phyloP scores from a whole-genome alignment of 768 basidiomycete genomes.

The Kwoniella heveanensis region DNA sequence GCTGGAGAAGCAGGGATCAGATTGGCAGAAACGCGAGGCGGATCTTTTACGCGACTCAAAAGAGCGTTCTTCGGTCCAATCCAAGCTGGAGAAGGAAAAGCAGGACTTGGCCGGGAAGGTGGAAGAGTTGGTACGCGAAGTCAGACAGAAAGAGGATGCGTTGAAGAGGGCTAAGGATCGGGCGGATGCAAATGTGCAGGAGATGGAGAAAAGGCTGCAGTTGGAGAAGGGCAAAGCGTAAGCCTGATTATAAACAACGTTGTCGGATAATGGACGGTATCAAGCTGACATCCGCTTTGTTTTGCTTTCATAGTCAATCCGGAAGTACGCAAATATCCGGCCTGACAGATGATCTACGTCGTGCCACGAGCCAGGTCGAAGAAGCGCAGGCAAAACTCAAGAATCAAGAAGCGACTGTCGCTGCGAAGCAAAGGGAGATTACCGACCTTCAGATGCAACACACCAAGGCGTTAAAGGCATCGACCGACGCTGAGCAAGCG shows the following conservation, averaged over 20 bases:
- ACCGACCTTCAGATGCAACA: conserved; percentile 31
- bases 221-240: conserved; percentile 69
- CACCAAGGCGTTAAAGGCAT: conserved; percentile 19
- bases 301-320: conserved; percentile 62
- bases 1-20: conserved; percentile 73
- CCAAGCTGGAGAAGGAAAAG: conserved; percentile 64
- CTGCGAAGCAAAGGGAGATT: conserved; percentile 57
- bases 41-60: conserved; percentile 66
- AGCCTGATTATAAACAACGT: no score
- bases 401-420: conserved; percentile 74
- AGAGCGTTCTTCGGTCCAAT: conserved; percentile 65
- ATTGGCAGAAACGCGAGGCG: conserved; percentile 67
- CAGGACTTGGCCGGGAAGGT: conserved; percentile 67
- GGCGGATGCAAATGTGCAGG: conserved; percentile 66
- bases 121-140: conserved; percentile 70
- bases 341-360: conserved; percentile 70
- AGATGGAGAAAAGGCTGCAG: conserved; percentile 72
- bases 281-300: not conserved
- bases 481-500: conserved; percentile 32
- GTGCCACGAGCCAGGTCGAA: conserved; percentile 72
- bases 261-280: not conserved
- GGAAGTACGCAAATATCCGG: conserved; percentile 60
- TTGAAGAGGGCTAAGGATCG: conserved; percentile 72
- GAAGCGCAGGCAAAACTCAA: conserved; percentile 78
- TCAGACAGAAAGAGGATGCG: conserved; percentile 78